Percentiles rank a stretch among this genome's conserved stretches.
Conservation (phyloP, 2,329 filamentous ascomycete species). For the Fusarium sp. region DNA sequence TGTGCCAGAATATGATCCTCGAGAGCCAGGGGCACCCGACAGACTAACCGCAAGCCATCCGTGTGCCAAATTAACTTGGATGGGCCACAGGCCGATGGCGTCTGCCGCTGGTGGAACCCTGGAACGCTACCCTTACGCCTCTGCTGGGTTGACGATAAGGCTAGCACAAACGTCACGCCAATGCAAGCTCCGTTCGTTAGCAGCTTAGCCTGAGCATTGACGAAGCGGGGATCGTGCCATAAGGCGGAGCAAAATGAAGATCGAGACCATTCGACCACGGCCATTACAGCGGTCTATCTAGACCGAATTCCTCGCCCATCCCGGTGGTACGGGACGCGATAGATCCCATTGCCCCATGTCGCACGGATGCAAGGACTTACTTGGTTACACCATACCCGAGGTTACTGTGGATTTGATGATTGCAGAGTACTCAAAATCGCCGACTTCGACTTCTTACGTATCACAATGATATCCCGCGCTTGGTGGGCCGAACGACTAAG, state of each 20-base stretch:
- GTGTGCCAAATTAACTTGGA: constrained; percentile 46
- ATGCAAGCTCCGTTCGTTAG: constrained; percentile 45
- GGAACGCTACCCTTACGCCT: constrained; percentile 26
- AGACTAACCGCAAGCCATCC: constrained; percentile 49
- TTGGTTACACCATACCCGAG: constrained; percentile 38
- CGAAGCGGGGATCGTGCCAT: constrained; percentile 49
- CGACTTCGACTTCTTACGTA: constrained; percentile 18
- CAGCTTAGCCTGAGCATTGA: constrained; percentile 36
- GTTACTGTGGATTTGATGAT: constrained; percentile 27
- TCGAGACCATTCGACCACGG: constrained; percentile 48
- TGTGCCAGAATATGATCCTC: constrained; percentile 43
- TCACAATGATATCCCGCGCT: constrained; percentile 14
- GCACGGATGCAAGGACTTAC: constrained; percentile 30
- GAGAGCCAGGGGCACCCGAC: constrained; percentile 40
- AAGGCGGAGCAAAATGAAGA: constrained; percentile 47
- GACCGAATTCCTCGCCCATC: constrained; percentile 44
- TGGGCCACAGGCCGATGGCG: constrained; percentile 39
- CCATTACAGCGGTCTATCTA: constrained; percentile 32
- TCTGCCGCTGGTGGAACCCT: constrained; percentile 37
- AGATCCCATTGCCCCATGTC: constrained; percentile 44
- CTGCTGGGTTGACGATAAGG: constrained; percentile 41
- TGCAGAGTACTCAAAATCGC: constrained; percentile 32
- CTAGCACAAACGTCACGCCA: constrained; percentile 48
- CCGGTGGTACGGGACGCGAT: constrained; percentile 47
- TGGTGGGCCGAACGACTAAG: constrained; percentile 6